Conservation (phyloP, 495 filamentous ascomycete genomes). For the Lentithecium fluviatile region DNA sequence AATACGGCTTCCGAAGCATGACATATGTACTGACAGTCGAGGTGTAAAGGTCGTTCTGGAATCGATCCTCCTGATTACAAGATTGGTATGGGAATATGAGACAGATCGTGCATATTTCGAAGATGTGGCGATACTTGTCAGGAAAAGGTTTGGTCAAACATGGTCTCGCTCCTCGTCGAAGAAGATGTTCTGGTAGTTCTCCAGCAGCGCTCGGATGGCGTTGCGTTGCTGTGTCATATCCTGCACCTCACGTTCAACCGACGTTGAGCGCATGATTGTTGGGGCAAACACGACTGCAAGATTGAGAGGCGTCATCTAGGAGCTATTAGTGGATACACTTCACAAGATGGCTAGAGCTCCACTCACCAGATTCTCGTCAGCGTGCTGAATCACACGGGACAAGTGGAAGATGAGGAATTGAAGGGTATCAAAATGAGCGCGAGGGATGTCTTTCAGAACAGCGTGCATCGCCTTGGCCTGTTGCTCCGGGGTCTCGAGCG, state of each 20-base stretch:
- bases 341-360: neutral
- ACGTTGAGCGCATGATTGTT: slow-evolving; percentile 89
- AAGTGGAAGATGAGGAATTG: slow-evolving; percentile 96
- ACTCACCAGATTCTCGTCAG: slow-evolving; percentile 72
- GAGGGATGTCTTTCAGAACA: slow-evolving; percentile 73
- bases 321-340: neutral
- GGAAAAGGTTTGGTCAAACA: neutral
- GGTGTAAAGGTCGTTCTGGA: neutral
- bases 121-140: neutral
- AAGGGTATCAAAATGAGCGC: slow-evolving; percentile 79
- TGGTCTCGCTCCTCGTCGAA: slow-evolving; percentile 20
- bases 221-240: slow-evolving; percentile 65
- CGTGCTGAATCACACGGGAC: slow-evolving; percentile 77
- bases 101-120: neutral
- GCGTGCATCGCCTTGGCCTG: slow-evolving; percentile 67
- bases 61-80: neutral
- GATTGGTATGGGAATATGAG: neutral
- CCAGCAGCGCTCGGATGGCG: slow-evolving; percentile 38
- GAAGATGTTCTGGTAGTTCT: slow-evolving; percentile 40
- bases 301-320: slow-evolving; percentile 88
- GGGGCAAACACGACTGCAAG: slow-evolving; percentile 97
- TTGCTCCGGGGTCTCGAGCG: slow-evolving; percentile 54
- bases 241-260: slow-evolving; percentile 88
- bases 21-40: neutral
- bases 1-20: neutral